phyloP scores from a whole-genome alignment of 2,329 filamentous ascomycete genomes.

The Trichocomaceae sp. region DNA sequence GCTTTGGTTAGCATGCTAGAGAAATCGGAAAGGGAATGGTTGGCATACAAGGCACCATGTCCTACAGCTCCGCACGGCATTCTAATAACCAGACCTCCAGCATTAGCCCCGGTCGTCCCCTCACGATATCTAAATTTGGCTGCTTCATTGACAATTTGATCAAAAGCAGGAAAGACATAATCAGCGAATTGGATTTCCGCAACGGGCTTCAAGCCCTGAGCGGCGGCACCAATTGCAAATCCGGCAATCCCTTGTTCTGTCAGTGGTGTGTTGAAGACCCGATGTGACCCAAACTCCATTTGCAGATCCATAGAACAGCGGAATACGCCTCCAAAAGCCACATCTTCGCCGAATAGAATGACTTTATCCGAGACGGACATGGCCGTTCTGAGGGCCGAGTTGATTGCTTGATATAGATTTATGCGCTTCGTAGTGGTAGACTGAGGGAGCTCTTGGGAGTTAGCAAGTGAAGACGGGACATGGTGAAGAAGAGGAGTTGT shows the following conservation, averaged over 20 bases:
- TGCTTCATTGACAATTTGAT: slow-evolving; percentile 89
- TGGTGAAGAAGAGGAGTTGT: slow-evolving; percentile 76
- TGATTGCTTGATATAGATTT: slow-evolving; percentile 92
- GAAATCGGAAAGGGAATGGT: neutral
- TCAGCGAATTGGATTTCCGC: slow-evolving; percentile 96
- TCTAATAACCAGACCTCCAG: slow-evolving; percentile 73
- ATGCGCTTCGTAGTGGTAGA: slow-evolving; percentile 70
- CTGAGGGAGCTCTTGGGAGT: slow-evolving; percentile 66
- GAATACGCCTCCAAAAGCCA: slow-evolving; percentile 95
- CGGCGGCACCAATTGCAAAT: slow-evolving; percentile 83
- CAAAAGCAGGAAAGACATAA: slow-evolving; percentile 87
- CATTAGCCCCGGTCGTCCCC: slow-evolving; percentile 57
- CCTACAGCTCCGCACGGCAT: slow-evolving; percentile 90
- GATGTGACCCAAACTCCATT: slow-evolving; percentile 75
- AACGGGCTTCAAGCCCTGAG: slow-evolving; percentile 84
- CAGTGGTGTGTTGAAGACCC: slow-evolving; percentile 94
- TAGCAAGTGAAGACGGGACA: slow-evolving; percentile 63
- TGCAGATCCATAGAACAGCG: slow-evolving; percentile 86
- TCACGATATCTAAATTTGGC: slow-evolving; percentile 79
- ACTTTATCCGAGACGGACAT: slow-evolving; percentile 78
- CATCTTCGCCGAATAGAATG: slow-evolving; percentile 90
- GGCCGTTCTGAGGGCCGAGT: slow-evolving; percentile 77
- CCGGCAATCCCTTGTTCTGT: slow-evolving; percentile 92
- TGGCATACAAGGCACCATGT: slow-evolving; percentile 65
- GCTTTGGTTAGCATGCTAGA: neutral